Percentiles rank a stretch among this genome's conserved stretches.
These are phyloP conservation scores for Boletus insuetus DNA, from an alignment of 768 basidiomycete genomes.

Conservation along the genomic window DNA sequence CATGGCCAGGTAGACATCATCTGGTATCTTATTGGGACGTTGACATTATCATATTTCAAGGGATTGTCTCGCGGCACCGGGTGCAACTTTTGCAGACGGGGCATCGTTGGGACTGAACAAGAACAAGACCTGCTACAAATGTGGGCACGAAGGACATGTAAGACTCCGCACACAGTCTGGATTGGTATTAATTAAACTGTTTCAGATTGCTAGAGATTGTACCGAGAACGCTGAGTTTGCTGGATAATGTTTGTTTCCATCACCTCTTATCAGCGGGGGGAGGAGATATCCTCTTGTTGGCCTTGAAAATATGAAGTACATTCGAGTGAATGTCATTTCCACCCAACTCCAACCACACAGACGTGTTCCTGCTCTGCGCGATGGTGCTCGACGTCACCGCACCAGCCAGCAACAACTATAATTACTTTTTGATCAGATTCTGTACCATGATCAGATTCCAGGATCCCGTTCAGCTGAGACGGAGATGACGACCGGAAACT, in stretches of 20 bases:
- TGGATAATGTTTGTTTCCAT: conserved; percentile 34
- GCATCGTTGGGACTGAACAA: conserved; percentile 47
- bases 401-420: not conserved
- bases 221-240: conserved; percentile 53
- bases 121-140: conserved; percentile 85
- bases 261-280: not conserved
- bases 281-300: conserved; percentile 12
- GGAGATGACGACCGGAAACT: conserved; percentile 19
- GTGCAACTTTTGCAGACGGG: conserved; percentile 47
- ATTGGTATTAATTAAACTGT: conserved; percentile 4
- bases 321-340: conserved; percentile 15
- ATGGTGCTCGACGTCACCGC: not conserved
- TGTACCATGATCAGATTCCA: not conserved
- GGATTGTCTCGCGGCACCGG: conserved; percentile 79
- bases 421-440: not conserved
- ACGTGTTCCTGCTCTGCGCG: not conserved
- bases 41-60: conserved; percentile 35
- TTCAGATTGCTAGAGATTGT: conserved; percentile 65
- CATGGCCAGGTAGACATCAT: conserved; percentile 60
- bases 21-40: not conserved
- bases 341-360: conserved; percentile 2
- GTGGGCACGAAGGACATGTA: conserved; percentile 85
- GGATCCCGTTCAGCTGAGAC: conserved; percentile 6
- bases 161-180: conserved; percentile 28
- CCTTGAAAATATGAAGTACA: conserved; percentile 18